Percentiles rank a stretch among this genome's conserved stretches.
Conservation (phyloP, 106 monocot species). For the Hemerocallis citrina region DNA sequence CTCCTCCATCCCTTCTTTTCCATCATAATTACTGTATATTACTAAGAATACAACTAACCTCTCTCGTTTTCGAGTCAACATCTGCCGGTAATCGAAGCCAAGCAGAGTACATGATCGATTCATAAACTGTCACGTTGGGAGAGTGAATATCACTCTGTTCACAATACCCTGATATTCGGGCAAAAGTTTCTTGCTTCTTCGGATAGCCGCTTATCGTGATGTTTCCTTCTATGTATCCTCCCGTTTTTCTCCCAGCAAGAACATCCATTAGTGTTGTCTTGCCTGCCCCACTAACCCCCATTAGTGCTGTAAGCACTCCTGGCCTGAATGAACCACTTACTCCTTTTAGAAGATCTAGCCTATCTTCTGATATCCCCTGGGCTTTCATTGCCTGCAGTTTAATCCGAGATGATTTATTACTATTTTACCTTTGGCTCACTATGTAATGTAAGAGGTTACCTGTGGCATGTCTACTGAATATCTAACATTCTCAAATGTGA, state of each 20-base stretch:
- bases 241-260: constrained; percentile 37
- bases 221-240: constrained; percentile 41
- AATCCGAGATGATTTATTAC: too few species aligned
- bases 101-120: constrained; percentile 39
- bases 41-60: constrained; percentile 16
- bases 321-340: too few species aligned
- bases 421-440: too few species aligned
- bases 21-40: too few species aligned
- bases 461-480: constrained; percentile 48
- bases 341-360: too few species aligned
- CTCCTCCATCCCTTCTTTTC: too few species aligned
- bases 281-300: constrained; percentile 39
- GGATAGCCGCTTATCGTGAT: constrained; percentile 30
- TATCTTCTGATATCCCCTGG: too few species aligned
- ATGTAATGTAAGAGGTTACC: constrained; percentile 13
- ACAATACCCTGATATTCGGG: constrained; percentile 44
- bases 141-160: constrained; percentile 52
- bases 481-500: constrained; percentile 42
- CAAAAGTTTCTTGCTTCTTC: constrained; percentile 35
- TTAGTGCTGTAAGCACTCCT: too few species aligned
- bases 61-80: constrained; percentile 12
- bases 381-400: too few species aligned
- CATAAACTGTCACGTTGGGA: constrained; percentile 42
- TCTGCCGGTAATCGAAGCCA: constrained; percentile 30
- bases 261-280: constrained; percentile 48